A percentile compares a stretch with the other conserved stretches of the same genome.
Evolutionary conservation across 306 rosid genomes (phyloP).

Genomic region (Lathyrus aphaca): DNA sequence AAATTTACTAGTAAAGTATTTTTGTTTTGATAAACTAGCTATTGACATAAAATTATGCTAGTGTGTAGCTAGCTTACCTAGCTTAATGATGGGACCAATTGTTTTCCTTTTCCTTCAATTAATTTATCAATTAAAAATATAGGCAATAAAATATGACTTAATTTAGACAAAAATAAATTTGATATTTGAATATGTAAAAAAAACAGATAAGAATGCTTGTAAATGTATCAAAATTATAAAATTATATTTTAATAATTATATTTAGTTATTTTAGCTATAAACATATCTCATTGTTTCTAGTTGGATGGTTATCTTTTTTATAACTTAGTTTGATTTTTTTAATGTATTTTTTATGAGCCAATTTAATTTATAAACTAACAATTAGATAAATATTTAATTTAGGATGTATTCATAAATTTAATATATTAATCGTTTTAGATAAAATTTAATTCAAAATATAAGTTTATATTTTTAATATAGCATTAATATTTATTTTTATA

Average conservation of each 20-base stretch:
- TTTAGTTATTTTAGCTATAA: neutral
- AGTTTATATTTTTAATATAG: too few species aligned
- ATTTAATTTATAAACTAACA: neutral
- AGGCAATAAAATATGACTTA: neutral
- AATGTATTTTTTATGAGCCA: neutral
- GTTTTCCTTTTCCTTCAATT: conserved; percentile 30
- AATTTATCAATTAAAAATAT: neutral
- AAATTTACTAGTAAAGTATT: conserved; percentile 31
- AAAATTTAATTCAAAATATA: too few species aligned
- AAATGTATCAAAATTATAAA: too few species aligned
- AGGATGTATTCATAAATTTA: too few species aligned
- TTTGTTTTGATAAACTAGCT: conserved; percentile 22
- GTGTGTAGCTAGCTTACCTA: conserved; percentile 16
- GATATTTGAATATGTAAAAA: too few species aligned
- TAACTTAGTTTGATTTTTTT: neutral
- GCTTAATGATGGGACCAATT: conserved; percentile 24
- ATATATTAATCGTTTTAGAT: too few species aligned
- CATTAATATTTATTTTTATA: too few species aligned
- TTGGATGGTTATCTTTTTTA: neutral
- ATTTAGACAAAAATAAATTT: too few species aligned
- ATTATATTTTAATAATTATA: too few species aligned
- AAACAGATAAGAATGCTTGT: too few species aligned
- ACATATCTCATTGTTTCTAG: too few species aligned
- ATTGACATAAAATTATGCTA: conserved; percentile 17
- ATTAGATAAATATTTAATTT: too few species aligned